phyloP scores from a whole-genome alignment of 2,329 filamentous ascomycete genomes.

The Mycogone perniciosa region DNA sequence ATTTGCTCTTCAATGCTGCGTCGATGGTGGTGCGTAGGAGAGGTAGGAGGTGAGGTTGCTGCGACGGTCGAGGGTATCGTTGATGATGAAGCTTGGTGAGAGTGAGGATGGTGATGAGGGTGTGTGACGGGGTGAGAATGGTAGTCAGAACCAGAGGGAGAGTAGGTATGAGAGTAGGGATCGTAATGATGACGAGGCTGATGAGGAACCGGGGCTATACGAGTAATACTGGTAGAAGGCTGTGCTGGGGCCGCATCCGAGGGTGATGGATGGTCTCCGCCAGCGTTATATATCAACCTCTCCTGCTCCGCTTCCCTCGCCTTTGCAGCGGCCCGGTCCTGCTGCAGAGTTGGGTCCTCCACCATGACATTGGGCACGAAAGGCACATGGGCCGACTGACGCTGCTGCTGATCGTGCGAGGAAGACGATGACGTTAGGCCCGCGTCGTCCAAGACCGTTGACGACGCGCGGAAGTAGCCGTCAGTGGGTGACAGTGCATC shows the following conservation, averaged over 20 bases:
- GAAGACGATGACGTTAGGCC: constrained; percentile 19
- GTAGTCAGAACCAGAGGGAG: background rate
- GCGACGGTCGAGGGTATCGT: constrained; percentile 5
- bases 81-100: background rate
- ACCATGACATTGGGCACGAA: constrained; percentile 43
- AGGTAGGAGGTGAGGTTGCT: constrained; percentile 5
- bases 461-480: constrained; percentile 43
- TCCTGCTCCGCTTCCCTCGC: constrained; percentile 39
- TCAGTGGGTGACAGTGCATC: constrained; percentile 44
- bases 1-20: constrained; percentile 20
- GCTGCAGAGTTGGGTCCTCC: constrained; percentile 40
- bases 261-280: constrained; percentile 13
- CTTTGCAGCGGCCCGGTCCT: constrained; percentile 32
- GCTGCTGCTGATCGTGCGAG: constrained; percentile 17
- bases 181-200: constrained; percentile 1
- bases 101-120: background rate
- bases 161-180: background rate
- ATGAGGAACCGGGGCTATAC: background rate
- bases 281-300: constrained; percentile 25
- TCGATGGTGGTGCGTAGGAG: constrained; percentile 16
- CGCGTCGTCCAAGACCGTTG: constrained; percentile 14
- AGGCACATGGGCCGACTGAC: constrained; percentile 32
- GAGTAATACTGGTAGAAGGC: background rate
- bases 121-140: background rate
- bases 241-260: constrained; percentile 5